Evolutionary conservation across 2,329 filamentous ascomycete genomes (phyloP).

Genomic region (Fonsecaea monophora): DNA sequence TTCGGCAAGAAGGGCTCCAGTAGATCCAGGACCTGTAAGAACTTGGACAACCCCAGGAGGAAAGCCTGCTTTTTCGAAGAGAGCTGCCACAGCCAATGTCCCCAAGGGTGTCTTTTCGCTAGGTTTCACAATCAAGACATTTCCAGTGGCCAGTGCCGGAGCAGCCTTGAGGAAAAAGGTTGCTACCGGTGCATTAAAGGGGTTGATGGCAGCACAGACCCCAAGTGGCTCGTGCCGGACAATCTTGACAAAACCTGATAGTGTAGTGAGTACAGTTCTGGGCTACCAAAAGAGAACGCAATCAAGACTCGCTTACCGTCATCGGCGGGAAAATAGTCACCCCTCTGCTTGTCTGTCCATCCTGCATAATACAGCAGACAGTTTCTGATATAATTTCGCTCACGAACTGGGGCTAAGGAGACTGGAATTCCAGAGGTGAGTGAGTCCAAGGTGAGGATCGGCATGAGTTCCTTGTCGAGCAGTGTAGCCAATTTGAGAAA

Average conservation of each 20-base stretch:
- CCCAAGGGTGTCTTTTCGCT: constrained; percentile 61
- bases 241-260: constrained; percentile 42
- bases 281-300: not conserved
- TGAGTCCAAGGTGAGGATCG: constrained; percentile 27
- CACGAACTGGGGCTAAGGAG: constrained; percentile 12
- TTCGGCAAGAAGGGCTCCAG: constrained; percentile 63
- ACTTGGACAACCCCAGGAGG: constrained; percentile 67
- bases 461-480: constrained; percentile 23
- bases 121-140: constrained; percentile 62
- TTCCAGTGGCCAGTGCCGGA: constrained; percentile 58
- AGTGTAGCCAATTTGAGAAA: constrained; percentile 27
- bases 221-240: constrained; percentile 47
- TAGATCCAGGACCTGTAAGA: constrained; percentile 64
- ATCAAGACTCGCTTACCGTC: constrained; percentile 25
- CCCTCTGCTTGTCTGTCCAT: constrained; percentile 51
- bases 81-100: constrained; percentile 63
- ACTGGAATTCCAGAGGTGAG: constrained; percentile 29
- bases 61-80: constrained; percentile 61
- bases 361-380: constrained; percentile 45
- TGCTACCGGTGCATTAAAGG: constrained; percentile 61
- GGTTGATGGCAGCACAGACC: constrained; percentile 60
- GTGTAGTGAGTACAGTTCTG: not conserved
- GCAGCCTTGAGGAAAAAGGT: constrained; percentile 52
- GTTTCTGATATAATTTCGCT: constrained; percentile 17
- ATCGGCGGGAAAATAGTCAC: constrained; percentile 51